Percentiles rank a stretch among this genome's conserved stretches.
Conservation (phyloP, 1,139 yeast genomes). For the Sugiyamaella novakii region DNA sequence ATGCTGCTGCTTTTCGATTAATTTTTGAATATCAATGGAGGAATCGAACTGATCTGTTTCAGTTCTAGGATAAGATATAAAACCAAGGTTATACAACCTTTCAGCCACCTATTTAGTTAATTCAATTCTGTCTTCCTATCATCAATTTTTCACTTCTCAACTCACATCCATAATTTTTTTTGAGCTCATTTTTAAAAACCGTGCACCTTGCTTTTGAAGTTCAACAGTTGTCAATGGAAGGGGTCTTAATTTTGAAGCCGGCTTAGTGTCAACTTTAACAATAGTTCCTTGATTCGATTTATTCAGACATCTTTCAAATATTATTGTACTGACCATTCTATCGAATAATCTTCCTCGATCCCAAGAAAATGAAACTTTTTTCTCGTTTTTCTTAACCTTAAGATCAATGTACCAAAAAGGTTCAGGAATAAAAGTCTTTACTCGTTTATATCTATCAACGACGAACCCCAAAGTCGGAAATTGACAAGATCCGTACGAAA, state of each 20-base stretch:
- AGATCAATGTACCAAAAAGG: slow-evolving; percentile 75
- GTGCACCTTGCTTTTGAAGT: slow-evolving; percentile 82
- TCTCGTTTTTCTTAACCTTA: slow-evolving; percentile 45
- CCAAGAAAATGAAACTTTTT: slow-evolving; percentile 60
- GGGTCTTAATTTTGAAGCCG: slow-evolving; percentile 79
- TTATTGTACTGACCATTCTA: slow-evolving; percentile 58
- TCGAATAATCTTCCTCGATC: slow-evolving; percentile 72
- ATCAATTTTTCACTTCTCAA: slow-evolving; percentile 27
- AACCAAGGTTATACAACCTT: slow-evolving; percentile 79
- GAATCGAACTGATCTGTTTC: slow-evolving; percentile 89
- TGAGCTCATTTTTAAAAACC: slow-evolving; percentile 74
- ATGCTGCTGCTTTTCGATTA: slow-evolving; percentile 62
- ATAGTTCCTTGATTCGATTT: slow-evolving; percentile 53
- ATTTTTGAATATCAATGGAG: slow-evolving; percentile 64
- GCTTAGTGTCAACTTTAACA: slow-evolving; percentile 55
- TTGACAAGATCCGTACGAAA: slow-evolving; percentile 94
- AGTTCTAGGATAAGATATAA: slow-evolving; percentile 93
- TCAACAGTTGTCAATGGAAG: slow-evolving; percentile 95
- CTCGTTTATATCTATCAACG: slow-evolving; percentile 86
- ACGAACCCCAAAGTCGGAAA: slow-evolving; percentile 97
- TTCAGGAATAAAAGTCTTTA: slow-evolving; percentile 70
- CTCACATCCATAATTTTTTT: slow-evolving; percentile 65
- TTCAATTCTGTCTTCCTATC: neutral
- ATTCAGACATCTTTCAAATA: slow-evolving; percentile 68
- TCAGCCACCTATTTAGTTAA: slow-evolving; percentile 56